Percentiles rank a stretch among this genome's conserved stretches.
Conservation (phyloP, 305 asterid species). For the Euphrasia arctica region DNA sequence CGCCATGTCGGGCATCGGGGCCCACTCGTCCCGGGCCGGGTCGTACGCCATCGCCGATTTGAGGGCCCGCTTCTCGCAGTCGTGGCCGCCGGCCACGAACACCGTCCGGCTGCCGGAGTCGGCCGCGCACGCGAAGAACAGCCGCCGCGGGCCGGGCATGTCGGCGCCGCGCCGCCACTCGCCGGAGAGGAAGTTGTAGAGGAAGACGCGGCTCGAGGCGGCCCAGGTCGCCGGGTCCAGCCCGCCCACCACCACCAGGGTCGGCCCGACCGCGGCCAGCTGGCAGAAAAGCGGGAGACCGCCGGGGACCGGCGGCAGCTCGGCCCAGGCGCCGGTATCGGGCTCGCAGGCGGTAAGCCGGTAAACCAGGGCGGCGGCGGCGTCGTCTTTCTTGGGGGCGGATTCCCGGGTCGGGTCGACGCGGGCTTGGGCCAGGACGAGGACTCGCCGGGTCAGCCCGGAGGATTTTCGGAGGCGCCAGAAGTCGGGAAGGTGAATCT, state of each 20-base stretch:
- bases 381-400: constrained; percentile 26
- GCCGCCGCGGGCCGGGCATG: constrained; percentile 61
- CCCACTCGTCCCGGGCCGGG: constrained; percentile 49
- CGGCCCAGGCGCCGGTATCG: constrained; percentile 56
- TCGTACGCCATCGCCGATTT: constrained; percentile 61
- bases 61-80: constrained; percentile 60
- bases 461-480: constrained; percentile 48
- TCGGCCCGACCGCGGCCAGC: constrained; percentile 50
- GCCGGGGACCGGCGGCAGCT: constrained; percentile 43
- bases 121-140: constrained; percentile 69
- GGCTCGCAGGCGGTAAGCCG: constrained; percentile 61
- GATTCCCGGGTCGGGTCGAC: constrained; percentile 27
- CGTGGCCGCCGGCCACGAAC: constrained; percentile 83
- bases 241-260: constrained; percentile 73
- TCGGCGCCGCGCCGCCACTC: constrained; percentile 67
- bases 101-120: constrained; percentile 41
- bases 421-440: constrained; percentile 55
- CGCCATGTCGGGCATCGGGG: constrained; percentile 57
- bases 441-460: constrained; percentile 37
- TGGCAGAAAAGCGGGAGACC: constrained; percentile 82
- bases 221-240: constrained; percentile 60
- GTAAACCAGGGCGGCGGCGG: constrained; percentile 43
- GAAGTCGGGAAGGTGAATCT: constrained; percentile 52
- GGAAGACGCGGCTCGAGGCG: constrained; percentile 38
- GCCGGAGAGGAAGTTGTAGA: constrained; percentile 50